Evolutionary conservation across 108 stramenopile genomes (phyloP), one percentile per base, ranked within the genome.

Genomic region (Aureococcus anophagefferens): DNA sequence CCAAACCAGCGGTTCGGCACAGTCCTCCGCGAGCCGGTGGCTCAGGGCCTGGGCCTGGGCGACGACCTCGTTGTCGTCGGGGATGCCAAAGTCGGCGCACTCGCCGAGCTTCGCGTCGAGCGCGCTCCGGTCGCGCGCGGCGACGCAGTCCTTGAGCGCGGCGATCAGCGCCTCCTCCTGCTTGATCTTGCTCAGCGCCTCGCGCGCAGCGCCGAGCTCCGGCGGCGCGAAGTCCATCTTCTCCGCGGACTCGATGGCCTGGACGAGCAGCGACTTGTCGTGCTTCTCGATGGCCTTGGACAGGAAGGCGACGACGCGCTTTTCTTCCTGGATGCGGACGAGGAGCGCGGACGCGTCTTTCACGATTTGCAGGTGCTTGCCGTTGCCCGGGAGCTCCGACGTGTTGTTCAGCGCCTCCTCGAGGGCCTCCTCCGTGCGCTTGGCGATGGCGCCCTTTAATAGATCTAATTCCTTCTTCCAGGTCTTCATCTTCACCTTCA

Each of bases 21-120:
- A n/a, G n/a, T n/a, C n/a, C n/a, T n/a, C n/a, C 85, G 81, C 30
- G 85, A 46, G 21, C 83, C 74, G 33, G 40, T 33, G 68, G 72
- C 81, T n/a, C 33, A 81, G 70, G 30, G 78, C 68, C 33, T 28
- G 15, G 25, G 83, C 83, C 68, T 79, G 76, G n/a, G 46, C 59
- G 74, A 63, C 67, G 35, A 74, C 77, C 35, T 84, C 74, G 72
- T 35, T 40, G 14, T 79, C n/a, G n/a, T n/a, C n/a, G n/a, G n/a
- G 72, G 33, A 73, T 15, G 62, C 65, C 75, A 32, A 80, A 68
- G 32, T 25, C 21, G 25, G 66, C 35, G 36, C 74, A 79, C 66
- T 68, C 62, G 37, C n/a, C 21, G 21, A 87, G 79, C 17, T 77
- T 67, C 34, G 36, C 71, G 17, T 63, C 74, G 30, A 87, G 74